phyloP scores from a whole-genome alignment of 768 basidiomycete species.

The Calocera viscosa region DNA sequence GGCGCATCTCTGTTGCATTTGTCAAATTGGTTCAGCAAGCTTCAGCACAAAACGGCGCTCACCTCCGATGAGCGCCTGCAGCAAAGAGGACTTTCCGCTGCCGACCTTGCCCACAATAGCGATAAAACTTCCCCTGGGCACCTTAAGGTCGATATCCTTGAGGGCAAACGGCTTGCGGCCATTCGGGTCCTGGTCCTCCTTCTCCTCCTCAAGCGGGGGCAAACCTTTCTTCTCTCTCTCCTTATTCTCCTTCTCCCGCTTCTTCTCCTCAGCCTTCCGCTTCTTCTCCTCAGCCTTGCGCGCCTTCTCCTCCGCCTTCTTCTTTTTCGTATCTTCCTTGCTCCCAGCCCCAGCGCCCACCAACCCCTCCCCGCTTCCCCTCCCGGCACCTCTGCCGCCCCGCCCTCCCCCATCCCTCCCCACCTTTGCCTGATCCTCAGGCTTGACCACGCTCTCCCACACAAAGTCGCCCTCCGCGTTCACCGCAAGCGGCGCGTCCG shows the following conservation, averaged over 20 bases:
- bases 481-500: slow-evolving; percentile 31
- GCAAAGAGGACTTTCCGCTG: slow-evolving; percentile 41
- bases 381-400: not conserved
- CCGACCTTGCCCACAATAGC: slow-evolving; percentile 68
- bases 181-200: slow-evolving; percentile 19
- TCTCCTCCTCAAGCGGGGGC: slow-evolving; percentile 11
- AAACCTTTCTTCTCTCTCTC: slow-evolving; percentile 18
- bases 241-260: slow-evolving; percentile 18
- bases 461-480: slow-evolving; percentile 27
- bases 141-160: slow-evolving; percentile 33
- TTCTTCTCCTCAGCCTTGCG: slow-evolving; percentile 13
- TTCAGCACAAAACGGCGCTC: slow-evolving; percentile 34
- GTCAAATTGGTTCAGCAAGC: slow-evolving; percentile 32
- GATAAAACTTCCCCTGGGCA: slow-evolving; percentile 48
- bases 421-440: slow-evolving; percentile 1
- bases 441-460: slow-evolving; percentile 18
- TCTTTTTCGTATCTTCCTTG: slow-evolving; percentile 9
- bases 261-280: slow-evolving; percentile 1
- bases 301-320: not conserved
- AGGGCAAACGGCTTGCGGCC: slow-evolving; percentile 37
- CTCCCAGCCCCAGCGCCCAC: not conserved
- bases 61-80: slow-evolving; percentile 20
- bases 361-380: not conserved
- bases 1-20: slow-evolving; percentile 42
- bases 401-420: not conserved